A percentile compares a stretch with the other conserved stretches of the same genome.
phyloP scores from a whole-genome alignment of 2,329 filamentous ascomycete species.

The Aspergillus tamarii region DNA sequence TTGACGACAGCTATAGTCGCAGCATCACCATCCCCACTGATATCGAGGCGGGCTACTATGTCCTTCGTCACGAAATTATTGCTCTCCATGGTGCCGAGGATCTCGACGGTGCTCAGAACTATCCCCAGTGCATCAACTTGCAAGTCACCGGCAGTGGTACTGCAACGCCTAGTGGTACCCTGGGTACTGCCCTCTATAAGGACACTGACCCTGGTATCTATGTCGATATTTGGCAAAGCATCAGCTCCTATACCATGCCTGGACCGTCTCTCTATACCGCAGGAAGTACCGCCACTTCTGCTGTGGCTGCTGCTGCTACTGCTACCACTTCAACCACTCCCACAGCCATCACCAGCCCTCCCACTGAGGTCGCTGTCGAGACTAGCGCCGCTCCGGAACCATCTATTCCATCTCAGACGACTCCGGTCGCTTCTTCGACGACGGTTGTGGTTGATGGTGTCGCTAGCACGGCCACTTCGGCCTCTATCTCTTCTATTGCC shows the following conservation, averaged over 20 bases:
- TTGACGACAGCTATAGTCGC: slow-evolving; percentile 52
- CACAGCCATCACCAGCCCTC: background rate
- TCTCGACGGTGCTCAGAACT: slow-evolving; percentile 52
- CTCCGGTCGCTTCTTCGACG: background rate
- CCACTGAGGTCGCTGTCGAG: background rate
- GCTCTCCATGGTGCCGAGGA: slow-evolving; percentile 49
- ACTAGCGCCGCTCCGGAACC: background rate
- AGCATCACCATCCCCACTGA: slow-evolving; percentile 48
- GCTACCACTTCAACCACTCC: background rate
- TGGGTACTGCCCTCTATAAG: slow-evolving; percentile 58
- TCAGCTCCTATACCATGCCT: slow-evolving; percentile 20
- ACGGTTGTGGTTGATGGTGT: background rate
- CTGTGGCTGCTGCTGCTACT: slow-evolving; percentile 14
- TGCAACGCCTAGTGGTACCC: slow-evolving; percentile 47
- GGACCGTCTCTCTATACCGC: slow-evolving; percentile 21
- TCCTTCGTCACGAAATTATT: slow-evolving; percentile 57
- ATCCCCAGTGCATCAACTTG: slow-evolving; percentile 61
- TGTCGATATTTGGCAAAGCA: slow-evolving; percentile 56
- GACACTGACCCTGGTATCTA: slow-evolving; percentile 59
- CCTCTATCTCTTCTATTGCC: background rate
- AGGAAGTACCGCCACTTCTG: slow-evolving; percentile 20
- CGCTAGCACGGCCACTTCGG: background rate
- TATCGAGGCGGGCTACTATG: slow-evolving; percentile 53
- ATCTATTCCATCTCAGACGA: background rate
- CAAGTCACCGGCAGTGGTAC: slow-evolving; percentile 57